Evolutionary conservation across 257 asterid genomes (phyloP), one percentile per base, ranked within the genome.

Genomic region (Lantana camara): DNA sequence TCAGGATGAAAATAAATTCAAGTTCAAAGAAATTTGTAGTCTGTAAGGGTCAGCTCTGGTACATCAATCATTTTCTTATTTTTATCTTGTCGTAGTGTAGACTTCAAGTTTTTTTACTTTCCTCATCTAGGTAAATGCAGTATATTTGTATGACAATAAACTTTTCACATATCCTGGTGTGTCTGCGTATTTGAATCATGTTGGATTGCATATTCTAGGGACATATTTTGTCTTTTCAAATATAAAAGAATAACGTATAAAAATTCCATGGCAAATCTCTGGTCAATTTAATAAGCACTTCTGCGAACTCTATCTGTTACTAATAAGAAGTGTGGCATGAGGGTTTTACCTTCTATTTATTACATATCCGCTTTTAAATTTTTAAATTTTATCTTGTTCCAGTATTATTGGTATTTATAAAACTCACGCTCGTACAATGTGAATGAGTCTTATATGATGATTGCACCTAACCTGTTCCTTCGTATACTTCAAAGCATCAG

Each of bases 191-290:
- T 15, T 24, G 4, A 5, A 27, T 5, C 4, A 19, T 42, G 47
- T 11, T 66, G 14, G 23, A 29, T 54, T 66, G 38, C 44, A 30
- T 66, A 17, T 44, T 45, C 17, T 48, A 12, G 1, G 56, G 41
- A 12, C 14, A 23, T 11, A 17, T 20, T 47, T 19, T 62, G 56
- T 17, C 9, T 30, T 20, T 45, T 45, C 5, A 45, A 48, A 48
- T 8, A 48, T 47, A 19, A 48, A 46, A 48, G n/a, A 20, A 48
- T 19, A 3, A 27, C 6, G 4, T 3, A 14, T 24, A 12, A 7
- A 27, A 23, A 5, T 52, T 14, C 7, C 9, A 24, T 23, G 5
- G 27, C 24, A 10, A 50, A 16, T 20, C 7, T n/a, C 65, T 22
- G 54, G 41, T 17, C 42, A 60, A 14, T 16, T 24, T 44, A 40